These are phyloP conservation scores for Plasmopara halstedii DNA, from an alignment of 352 stramenopile genomes.

Conservation along the genomic window DNA sequence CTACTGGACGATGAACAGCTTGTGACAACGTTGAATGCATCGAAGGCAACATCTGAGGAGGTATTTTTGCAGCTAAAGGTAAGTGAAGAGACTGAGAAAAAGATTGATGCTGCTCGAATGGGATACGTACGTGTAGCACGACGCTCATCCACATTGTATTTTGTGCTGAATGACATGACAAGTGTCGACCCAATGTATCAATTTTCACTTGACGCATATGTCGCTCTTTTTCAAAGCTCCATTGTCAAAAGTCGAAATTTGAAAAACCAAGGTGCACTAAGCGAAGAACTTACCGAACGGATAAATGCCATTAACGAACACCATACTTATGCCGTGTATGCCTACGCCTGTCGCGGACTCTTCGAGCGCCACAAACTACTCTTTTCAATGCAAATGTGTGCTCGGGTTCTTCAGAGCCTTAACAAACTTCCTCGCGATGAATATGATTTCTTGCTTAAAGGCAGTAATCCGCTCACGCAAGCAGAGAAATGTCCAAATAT, in stretches of 20 bases:
- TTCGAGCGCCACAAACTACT: slow-evolving; percentile 96
- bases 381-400: slow-evolving; percentile 93
- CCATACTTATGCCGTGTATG: slow-evolving; percentile 94
- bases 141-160: slow-evolving; percentile 93
- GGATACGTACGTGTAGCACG: slow-evolving; percentile 89
- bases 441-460: slow-evolving; percentile 93
- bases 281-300: slow-evolving; percentile 75
- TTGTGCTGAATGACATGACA: slow-evolving; percentile 93
- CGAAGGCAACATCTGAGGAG: slow-evolving; percentile 92
- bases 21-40: slow-evolving; percentile 92
- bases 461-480: slow-evolving; percentile 54
- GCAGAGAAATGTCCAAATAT: slow-evolving; percentile 79
- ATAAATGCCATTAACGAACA: slow-evolving; percentile 94
- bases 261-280: slow-evolving; percentile 72
- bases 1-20: slow-evolving; percentile 92
- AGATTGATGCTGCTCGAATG: slow-evolving; percentile 92
- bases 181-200: slow-evolving; percentile 97
- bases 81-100: slow-evolving; percentile 92
- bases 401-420: slow-evolving; percentile 87
- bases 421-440: slow-evolving; percentile 90
- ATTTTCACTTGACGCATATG: slow-evolving; percentile 93
- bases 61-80: slow-evolving; percentile 90
- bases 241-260: slow-evolving; percentile 84
- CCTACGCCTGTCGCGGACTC: slow-evolving; percentile 91
- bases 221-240: slow-evolving; percentile 91